A percentile compares a stretch with the other conserved stretches of the same genome.
These are phyloP conservation scores for Coemansia sp. DNA, from an alignment of 192 early-diverging fungal genomes.

Conservation along the genomic window DNA sequence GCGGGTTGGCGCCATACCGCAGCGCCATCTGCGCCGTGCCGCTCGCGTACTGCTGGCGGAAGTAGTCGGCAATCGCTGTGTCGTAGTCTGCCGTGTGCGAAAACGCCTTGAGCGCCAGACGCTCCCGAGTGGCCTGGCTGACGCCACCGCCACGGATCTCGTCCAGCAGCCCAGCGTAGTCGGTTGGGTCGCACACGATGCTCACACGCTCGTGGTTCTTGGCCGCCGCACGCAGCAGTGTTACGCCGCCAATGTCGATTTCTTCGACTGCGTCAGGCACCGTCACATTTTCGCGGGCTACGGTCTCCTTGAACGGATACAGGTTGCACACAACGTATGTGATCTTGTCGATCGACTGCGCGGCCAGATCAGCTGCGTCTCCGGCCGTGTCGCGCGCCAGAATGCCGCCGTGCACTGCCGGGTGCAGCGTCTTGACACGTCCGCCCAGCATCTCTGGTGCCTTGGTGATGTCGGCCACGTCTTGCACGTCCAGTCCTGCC, in stretches of 20 bases:
- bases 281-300: conserved; percentile 84
- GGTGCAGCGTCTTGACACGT: conserved; percentile 98
- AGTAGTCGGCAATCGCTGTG: conserved; percentile 90
- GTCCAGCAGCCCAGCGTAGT: conserved; percentile 77
- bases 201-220: conserved; percentile 98
- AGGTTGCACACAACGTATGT: conserved; percentile 97
- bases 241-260: conserved; percentile 98
- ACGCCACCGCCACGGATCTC: conserved; percentile 73
- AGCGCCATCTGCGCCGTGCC: conserved; percentile 75
- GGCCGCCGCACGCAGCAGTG: conserved; percentile 94
- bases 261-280: conserved; percentile 96
- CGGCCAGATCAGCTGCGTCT: conserved; percentile 85
- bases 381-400: conserved; percentile 82
- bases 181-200: conserved; percentile 88
- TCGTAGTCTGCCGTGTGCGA: conserved; percentile 96
- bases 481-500: conserved; percentile 84
- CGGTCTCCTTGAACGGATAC: conserved; percentile 96
- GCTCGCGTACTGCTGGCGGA: conserved; percentile 86
- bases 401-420: conserved; percentile 97
- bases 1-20: conserved; percentile 97
- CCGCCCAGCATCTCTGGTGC: conserved; percentile 99
- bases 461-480: conserved; percentile 96
- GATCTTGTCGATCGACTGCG: conserved; percentile 88
- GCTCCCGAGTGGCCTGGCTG: conserved; percentile 69
- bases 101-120: conserved; percentile 93